Base-by-base conservation (phyloP, 148 eudicot species). In the Rhododendron ovatum region DNA sequence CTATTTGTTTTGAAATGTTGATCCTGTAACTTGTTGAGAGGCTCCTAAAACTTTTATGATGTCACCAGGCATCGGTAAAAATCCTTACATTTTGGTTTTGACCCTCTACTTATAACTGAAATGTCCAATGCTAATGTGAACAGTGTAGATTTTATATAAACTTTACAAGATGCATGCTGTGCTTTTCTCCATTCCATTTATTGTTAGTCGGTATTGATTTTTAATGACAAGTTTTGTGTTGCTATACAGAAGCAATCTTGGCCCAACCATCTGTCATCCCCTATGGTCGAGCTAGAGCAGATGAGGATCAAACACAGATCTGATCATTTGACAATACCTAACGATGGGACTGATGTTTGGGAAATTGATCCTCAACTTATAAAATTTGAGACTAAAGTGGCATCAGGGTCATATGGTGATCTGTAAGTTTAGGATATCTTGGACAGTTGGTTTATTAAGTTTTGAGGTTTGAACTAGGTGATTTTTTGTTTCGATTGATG, bases 331-430 rank as follows among this genome's bases (percentile, higher is more conserved):
- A 91, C 87, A 82, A 98, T 98, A 87, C 99, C 99, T 39, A 88
- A 86, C 90, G 99, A 98, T 74, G 99, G 98, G 81, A 95, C 95
- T 82, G 98, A 95, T 89, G 99, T 94, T 82, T 98, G 99, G 99
- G 99, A 98, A 90, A 98, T 98, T 87, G 98, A 98, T 93, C 92
- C 93, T 74, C 92, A 90, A 71, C 92, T 86, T 82, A 86, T 98
- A 73, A 98, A 92, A 86, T 94, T 93, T 89, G 98, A 91, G 89
- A 89, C 89, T 75, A 94, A 94, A 91, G 90, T 98, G 91, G 99
- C 99, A 76, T 93, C 99, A 45, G 99, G 99, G 82, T 95, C 99
- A 76, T 98, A 98, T 90, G 99, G 99, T 87, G 99, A 98, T 91
- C 86, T 98, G 99, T 98, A 93, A 93, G 99, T 92, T 79, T 82